phyloP scores from a whole-genome alignment of 441 rosid genomes.

The Bocquillonia castaneifolia region DNA sequence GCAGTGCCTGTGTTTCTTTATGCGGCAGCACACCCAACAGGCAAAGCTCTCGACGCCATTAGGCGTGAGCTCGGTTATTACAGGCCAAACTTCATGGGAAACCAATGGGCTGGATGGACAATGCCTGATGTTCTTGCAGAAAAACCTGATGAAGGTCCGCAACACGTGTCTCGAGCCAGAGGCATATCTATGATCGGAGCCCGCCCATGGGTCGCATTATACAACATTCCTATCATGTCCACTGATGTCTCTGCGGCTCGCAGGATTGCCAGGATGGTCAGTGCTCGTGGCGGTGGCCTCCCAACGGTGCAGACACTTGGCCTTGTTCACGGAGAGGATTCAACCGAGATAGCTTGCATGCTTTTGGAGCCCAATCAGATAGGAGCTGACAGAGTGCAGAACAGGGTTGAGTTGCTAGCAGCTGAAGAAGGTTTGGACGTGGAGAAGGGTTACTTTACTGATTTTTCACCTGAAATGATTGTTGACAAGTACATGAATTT shows the following conservation, averaged over 20 bases:
- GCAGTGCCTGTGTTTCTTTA: constrained; percentile 62
- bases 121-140: constrained; percentile 32
- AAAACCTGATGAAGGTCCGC: constrained; percentile 49
- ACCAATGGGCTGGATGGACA: constrained; percentile 54
- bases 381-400: constrained; percentile 54
- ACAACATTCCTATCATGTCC: constrained; percentile 49
- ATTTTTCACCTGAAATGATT: constrained; percentile 48
- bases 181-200: constrained; percentile 58
- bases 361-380: constrained; percentile 55
- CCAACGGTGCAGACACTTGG: constrained; percentile 53
- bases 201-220: constrained; percentile 43
- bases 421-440: constrained; percentile 47
- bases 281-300: constrained; percentile 60
- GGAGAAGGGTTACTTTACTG: constrained; percentile 61
- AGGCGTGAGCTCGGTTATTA: constrained; percentile 59
- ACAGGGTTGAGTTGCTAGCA: constrained; percentile 47
- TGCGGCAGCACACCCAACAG: constrained; percentile 56
- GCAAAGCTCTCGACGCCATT: constrained; percentile 48
- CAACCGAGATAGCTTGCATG: constrained; percentile 55
- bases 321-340: constrained; percentile 47
- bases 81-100: constrained; percentile 52
- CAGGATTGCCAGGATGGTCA: constrained; percentile 48
- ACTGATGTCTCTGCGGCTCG: constrained; percentile 37
- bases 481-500: constrained; percentile 39
- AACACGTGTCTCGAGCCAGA: constrained; percentile 32